Evolutionary conservation across 225 moss, liverwort and hornwort genomes (phyloP), one percentile per base, ranked within the genome.

Genomic region (Ulota crispa): DNA sequence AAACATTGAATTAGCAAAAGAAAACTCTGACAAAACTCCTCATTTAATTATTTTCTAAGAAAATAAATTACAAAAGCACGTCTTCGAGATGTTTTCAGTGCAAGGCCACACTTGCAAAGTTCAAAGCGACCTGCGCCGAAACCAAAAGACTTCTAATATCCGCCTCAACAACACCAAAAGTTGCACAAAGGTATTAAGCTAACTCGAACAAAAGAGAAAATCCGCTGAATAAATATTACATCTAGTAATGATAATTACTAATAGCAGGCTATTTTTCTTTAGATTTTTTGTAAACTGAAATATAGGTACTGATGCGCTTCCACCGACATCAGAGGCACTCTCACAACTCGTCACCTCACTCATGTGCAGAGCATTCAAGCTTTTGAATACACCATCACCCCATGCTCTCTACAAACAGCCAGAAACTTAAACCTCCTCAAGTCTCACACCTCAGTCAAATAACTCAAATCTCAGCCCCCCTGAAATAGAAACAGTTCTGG

Each of bases 31-130:
- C 50, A 73, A 78, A 31, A 81, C 37, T 70, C 70, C 23, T 63
- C n/a, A 15, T 37, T 50, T 31, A 34, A 34, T 19, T 71, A 5
- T 26, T 69, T 71, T 52, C 21, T 20, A 26, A 43, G 66, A 80
- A 77, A 77, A 68, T 82, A 81, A 81, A 43, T 78, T 37, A 81
- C 85, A 88, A 83, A 85, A 81, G 77, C 72, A 83, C 68, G 72
- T 81, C 81, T 68, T 62, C 36, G 65, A 82, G 60, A 47, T 66
- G 54, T 62, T 80, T 78, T 55, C 30, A 20, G 61, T 70, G 67
- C 82, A 70, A 41, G 42, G 13, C 37, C 71, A 80, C 61, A 73
- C 24, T 86, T 57, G 74, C 81, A 82, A 42, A 79, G 70, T 78
- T 74, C 78, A 75, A 65, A 78, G 62, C 68, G 8, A 68, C 78